Evolutionary conservation across 169 alveolate genomes (phyloP), one percentile per base, ranked within the genome.

Genomic region (Prorocentrum cordatum): DNA sequence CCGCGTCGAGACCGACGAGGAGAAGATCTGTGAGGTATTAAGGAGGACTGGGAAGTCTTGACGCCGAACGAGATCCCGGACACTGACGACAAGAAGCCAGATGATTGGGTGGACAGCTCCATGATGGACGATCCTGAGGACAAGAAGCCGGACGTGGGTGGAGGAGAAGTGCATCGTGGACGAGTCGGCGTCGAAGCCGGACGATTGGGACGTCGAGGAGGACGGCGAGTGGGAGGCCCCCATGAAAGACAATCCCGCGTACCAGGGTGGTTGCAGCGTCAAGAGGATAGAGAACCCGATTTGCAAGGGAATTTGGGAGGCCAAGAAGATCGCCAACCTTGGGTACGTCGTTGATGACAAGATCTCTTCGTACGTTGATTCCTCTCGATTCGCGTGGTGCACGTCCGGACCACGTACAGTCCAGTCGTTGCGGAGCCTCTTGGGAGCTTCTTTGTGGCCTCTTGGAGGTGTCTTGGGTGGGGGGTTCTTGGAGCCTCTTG

Each of bases 151-250:
- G n/a, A n/a, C n/a, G n/a, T n/a, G n/a, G n/a, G n/a, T n/a, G n/a
- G n/a, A 79, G 75, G 88, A 79, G 75, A 79, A 79, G 62, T 61
- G 71, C 66, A 87, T 87, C 47, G 92, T 68, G 47, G 92, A 87
- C 31, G 61, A 71, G 36, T 66, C 72, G 82, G 92, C 75, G 39
- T 73, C 33, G 58, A 89, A 89, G 85, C 92, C 92, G 3, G 92
- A 75, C 22, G 92, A 89, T 62, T 75, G 91, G 91, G 88, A 62
- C 20, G 92, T 31, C 27, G 88, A 62, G 62, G 85, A 89, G 79
- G 92, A 89, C 29, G 92, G 92, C 32, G 92, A 87, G 73, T 87
- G 92, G 92, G 92, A 87, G 83, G 83, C 89, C 5, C 92, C 92
- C n/a, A 75, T 70, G 92, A 70, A 33, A 10, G 62, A 31, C 42